Conservation (phyloP, 139 green algal species). For the Coelastrella sp. region DNA sequence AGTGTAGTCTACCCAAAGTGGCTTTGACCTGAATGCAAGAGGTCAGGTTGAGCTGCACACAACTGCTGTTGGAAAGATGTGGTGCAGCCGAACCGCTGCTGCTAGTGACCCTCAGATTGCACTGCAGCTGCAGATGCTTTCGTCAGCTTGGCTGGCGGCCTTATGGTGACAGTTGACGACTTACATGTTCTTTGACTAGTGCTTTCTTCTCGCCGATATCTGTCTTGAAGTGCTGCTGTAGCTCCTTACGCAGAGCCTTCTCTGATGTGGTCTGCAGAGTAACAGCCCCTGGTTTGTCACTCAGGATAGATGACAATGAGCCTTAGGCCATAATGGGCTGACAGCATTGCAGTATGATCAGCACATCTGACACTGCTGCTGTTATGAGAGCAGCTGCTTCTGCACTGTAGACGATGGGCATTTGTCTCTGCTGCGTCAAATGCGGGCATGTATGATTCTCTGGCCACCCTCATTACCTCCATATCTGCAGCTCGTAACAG, state of each 20-base stretch:
- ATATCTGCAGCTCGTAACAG: conserved; percentile 59
- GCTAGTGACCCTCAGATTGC: too few relatives aligned
- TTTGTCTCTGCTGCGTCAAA: too few relatives aligned
- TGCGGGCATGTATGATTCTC: not conserved
- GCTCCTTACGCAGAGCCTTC: conserved; percentile 74
- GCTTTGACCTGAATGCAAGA: not conserved
- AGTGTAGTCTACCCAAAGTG: not conserved
- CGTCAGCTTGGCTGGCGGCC: too few relatives aligned
- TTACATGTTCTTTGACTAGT: conserved; percentile 69
- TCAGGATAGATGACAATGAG: too few relatives aligned
- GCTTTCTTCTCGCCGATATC: conserved; percentile 58
- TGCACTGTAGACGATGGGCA: too few relatives aligned
- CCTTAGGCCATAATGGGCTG: too few relatives aligned
- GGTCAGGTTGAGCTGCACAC: not conserved
- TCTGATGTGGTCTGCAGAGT: conserved; percentile 68
- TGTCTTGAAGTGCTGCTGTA: conserved; percentile 61
- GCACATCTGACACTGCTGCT: too few relatives aligned
- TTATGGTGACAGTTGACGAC: not conserved
- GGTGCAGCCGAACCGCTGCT: not conserved
- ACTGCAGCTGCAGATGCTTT: too few relatives aligned
- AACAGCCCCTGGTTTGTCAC: too few relatives aligned
- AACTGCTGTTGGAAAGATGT: not conserved
- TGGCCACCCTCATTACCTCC: conserved; percentile 23
- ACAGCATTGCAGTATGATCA: too few relatives aligned
- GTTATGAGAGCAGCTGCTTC: too few relatives aligned